Conservation (phyloP, 345 rosid genomes). For the Pistacia atlantica region DNA sequence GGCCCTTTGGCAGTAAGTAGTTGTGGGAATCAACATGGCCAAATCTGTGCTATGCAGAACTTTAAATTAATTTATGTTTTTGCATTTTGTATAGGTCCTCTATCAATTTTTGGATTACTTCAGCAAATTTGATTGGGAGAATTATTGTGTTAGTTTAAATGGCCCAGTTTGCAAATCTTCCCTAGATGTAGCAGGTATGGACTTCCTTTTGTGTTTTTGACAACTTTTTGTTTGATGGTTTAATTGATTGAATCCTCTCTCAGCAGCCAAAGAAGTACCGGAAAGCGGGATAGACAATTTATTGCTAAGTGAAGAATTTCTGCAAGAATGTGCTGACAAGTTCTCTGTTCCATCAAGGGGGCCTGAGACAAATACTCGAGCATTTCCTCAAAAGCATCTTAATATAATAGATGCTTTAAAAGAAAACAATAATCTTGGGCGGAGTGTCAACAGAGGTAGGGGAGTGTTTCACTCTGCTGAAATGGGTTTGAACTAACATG, state of each 20-base stretch:
- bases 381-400: conserved; percentile 42
- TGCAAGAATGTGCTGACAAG: conserved; percentile 28
- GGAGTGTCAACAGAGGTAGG: conserved; percentile 42
- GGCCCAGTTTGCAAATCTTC: conserved; percentile 38
- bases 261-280: conserved; percentile 25
- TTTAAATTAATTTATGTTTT: not conserved
- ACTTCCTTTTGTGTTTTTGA: not conserved
- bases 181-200: conserved; percentile 36
- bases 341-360: conserved; percentile 33
- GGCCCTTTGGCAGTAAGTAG: conserved; percentile 39
- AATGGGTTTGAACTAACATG: not conserved
- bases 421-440: conserved; percentile 46
- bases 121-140: conserved; percentile 48
- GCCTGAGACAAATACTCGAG: conserved; percentile 21
- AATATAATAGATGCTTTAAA: conserved; percentile 42
- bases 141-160: conserved; percentile 33
- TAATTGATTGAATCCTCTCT: not conserved
- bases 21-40: not conserved
- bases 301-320: conserved; percentile 38
- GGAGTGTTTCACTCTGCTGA: conserved; percentile 9
- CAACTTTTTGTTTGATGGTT: conserved; percentile 5
- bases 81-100: conserved; percentile 26
- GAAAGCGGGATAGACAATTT: conserved; percentile 21
- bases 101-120: conserved; percentile 36
- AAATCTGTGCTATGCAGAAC: not conserved